A percentile compares a stretch with the other conserved stretches of the same genome.
Evolutionary conservation across 768 basidiomycete species (phyloP).

Genomic region (Pleurotus platypus): DNA sequence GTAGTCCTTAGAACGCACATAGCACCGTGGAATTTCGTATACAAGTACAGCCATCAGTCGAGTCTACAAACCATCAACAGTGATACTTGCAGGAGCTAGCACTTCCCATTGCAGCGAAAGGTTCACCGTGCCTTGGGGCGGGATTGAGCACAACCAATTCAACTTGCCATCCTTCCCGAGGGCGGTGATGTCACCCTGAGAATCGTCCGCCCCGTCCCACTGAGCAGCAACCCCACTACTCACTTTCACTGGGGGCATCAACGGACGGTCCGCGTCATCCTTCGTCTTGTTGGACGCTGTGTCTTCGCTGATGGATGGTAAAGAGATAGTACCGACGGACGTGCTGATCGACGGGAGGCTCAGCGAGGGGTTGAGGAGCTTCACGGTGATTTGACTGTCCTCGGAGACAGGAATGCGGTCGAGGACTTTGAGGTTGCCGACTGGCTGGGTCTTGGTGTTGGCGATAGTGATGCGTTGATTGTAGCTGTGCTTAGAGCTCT

Average conservation of each 20-base stretch:
- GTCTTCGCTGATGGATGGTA: not conserved
- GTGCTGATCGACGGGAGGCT: not conserved
- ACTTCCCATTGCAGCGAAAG: constrained; percentile 17
- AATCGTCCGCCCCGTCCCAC: constrained; percentile 34
- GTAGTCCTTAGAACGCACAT: no score
- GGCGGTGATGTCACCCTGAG: constrained; percentile 12
- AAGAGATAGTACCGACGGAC: not conserved
- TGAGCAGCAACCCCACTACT: constrained; percentile 26
- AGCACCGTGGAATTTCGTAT: no score
- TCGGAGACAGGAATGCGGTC: constrained; percentile 14
- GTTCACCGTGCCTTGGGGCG: constrained; percentile 25
- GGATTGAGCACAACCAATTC: constrained; percentile 26
- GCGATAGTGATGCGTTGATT: constrained; percentile 13
- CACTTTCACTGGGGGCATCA: not conserved
- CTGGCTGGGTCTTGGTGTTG: constrained; percentile 12
- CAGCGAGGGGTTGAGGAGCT: not conserved
- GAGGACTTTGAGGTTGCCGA: constrained; percentile 11
- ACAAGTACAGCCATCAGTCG: not conserved
- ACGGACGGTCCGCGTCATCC: not conserved
- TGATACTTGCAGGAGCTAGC: not conserved
- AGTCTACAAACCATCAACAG: constrained; percentile 4
- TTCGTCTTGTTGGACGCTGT: not conserved
- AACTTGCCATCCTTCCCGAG: constrained; percentile 30
- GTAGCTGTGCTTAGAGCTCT: constrained; percentile 6
- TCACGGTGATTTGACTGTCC: not conserved